Percentiles rank a stretch among this genome's conserved stretches.
phyloP scores from a whole-genome alignment of 345 rosid genomes.

The Luvunga scandens region DNA sequence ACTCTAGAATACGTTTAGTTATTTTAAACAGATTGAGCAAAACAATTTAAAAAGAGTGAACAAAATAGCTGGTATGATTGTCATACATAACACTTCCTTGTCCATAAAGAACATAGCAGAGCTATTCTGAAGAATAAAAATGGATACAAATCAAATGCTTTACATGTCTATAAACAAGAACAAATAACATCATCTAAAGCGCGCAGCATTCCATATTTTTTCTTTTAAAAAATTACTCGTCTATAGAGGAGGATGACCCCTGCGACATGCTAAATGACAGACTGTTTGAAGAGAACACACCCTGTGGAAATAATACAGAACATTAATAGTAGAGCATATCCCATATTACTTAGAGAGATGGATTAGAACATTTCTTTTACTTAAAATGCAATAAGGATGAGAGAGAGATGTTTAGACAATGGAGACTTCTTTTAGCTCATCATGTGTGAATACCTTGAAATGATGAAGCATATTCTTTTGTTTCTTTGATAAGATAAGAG shows the following conservation, averaged over 20 bases:
- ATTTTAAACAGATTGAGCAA: neutral
- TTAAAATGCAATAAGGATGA: too few species aligned
- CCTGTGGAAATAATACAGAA: slow-evolving; percentile 38
- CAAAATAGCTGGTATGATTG: neutral
- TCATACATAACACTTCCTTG: neutral
- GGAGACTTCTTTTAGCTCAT: neutral
- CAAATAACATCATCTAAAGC: too few species aligned
- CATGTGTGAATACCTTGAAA: neutral
- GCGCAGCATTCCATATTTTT: too few species aligned
- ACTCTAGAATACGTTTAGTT: slow-evolving; percentile 34
- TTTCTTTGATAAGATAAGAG: too few species aligned
- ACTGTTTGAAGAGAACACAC: slow-evolving; percentile 55
- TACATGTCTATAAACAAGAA: too few species aligned
- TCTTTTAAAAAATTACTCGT: slow-evolving; percentile 31
- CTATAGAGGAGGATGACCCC: slow-evolving; percentile 37
- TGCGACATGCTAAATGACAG: slow-evolving; percentile 57
- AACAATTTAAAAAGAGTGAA: neutral
- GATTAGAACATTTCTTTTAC: too few species aligned
- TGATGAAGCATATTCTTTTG: neutral
- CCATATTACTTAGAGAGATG: too few species aligned
- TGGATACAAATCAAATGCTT: too few species aligned
- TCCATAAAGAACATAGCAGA: too few species aligned
- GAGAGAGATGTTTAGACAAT: neutral
- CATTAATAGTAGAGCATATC: neutral
- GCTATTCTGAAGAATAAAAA: too few species aligned